Conservation (phyloP, 768 basidiomycete species). For the Lactifluus piperatus region DNA sequence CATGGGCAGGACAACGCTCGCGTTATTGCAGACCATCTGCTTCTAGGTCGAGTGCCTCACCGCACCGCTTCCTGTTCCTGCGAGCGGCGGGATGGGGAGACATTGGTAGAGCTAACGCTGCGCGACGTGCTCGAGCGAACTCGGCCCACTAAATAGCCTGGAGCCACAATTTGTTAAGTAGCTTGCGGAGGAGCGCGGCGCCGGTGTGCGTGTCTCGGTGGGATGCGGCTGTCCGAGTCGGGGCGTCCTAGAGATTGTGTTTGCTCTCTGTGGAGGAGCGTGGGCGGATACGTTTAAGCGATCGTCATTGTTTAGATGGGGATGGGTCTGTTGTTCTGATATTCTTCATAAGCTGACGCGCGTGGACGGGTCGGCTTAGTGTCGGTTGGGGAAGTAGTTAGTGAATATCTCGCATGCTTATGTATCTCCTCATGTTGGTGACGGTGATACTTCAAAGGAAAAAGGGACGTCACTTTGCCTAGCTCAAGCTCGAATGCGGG, state of each 20-base stretch:
- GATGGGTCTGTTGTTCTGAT: too few species aligned
- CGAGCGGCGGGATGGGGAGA: too few species aligned
- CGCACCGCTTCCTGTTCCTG: not conserved
- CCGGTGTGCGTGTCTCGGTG: slow-evolving; percentile 31
- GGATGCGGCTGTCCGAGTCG: slow-evolving; percentile 41
- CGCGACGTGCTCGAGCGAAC: slow-evolving; percentile 42
- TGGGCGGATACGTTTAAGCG: not conserved
- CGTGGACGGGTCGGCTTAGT: too few species aligned
- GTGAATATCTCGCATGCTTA: too few species aligned
- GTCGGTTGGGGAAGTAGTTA: too few species aligned
- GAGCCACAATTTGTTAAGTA: slow-evolving; percentile 75
- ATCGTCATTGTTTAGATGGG: not conserved
- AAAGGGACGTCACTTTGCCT: too few species aligned
- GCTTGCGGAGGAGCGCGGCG: slow-evolving; percentile 59
- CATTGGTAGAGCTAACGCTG: slow-evolving; percentile 7
- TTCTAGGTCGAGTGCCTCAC: slow-evolving; percentile 46
- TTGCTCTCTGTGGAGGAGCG: slow-evolving; percentile 30
- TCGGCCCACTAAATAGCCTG: slow-evolving; percentile 61
- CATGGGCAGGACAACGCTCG: slow-evolving; percentile 37
- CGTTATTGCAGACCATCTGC: slow-evolving; percentile 45
- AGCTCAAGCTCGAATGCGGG: too few species aligned
- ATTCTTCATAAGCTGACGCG: too few species aligned
- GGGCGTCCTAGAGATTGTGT: slow-evolving; percentile 36
- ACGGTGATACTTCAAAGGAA: too few species aligned
- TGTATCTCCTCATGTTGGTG: too few species aligned